Percentiles rank a stretch among this genome's conserved stretches.
Conservation (phyloP, 2,329 filamentous ascomycete species). For the Aspergillus cejpii region DNA sequence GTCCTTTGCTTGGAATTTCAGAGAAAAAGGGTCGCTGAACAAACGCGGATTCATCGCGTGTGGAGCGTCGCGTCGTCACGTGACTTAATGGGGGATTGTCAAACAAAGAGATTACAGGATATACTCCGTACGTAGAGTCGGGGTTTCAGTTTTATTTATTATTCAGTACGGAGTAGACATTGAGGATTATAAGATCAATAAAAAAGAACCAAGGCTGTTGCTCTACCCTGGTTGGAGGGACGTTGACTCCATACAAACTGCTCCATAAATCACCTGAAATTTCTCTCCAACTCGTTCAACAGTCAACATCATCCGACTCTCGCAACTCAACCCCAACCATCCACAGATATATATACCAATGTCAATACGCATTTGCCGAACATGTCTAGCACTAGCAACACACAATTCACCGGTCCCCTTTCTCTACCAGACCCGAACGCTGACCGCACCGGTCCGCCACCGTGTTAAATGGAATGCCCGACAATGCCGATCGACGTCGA, state of each 20-base stretch:
- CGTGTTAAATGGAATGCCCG: constrained; percentile 6
- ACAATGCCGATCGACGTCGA: constrained; percentile 16
- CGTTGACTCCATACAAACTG: neutral
- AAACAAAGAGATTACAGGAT: too few species aligned
- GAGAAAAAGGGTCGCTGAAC: neutral
- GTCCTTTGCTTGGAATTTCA: constrained; percentile 7
- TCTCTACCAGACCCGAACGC: constrained; percentile 64
- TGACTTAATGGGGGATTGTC: constrained; percentile 2
- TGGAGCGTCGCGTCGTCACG: constrained; percentile 20
- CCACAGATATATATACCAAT: constrained; percentile 11
- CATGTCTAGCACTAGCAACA: constrained; percentile 24
- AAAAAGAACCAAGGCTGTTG: too few species aligned
- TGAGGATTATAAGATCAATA: too few species aligned
- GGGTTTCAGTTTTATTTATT: too few species aligned
- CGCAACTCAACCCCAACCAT: too few species aligned
- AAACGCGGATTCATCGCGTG: constrained; percentile 4
- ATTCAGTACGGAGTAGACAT: too few species aligned
- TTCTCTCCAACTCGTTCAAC: neutral
- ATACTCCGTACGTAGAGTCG: too few species aligned
- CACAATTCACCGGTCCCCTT: constrained; percentile 53
- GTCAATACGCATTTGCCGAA: constrained; percentile 27
- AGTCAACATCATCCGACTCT: neutral
- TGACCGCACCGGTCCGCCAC: constrained; percentile 28
- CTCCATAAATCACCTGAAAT: too few species aligned
- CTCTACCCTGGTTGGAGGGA: too few species aligned